Base-by-base conservation (phyloP, 257 asterid genomes). In the Solanum virginianum region DNA sequence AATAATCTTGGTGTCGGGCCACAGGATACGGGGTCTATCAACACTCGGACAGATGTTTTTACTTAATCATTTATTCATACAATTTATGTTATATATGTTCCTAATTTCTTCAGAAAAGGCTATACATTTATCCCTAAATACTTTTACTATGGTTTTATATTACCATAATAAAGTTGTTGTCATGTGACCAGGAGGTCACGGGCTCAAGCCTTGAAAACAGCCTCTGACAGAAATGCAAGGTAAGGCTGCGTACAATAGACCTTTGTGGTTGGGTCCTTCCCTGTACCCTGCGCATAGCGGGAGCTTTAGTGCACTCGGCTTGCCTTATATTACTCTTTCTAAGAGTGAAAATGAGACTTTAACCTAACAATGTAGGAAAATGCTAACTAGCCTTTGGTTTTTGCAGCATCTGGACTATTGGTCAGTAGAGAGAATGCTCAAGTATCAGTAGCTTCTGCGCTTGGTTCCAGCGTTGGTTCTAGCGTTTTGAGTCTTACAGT, bases 391-490 rank as follows among this genome's bases (percentile, higher is more conserved):
- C 17, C 12, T 47, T 47, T 57, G 68, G 8, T 77, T 51, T 72
- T 66, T 90, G 80, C 85, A 90, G 92, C 83, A 36, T 87, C 90
- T 49, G 90, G 90, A 32, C 88, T 88, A 72, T 81, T 88, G 26
- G 66, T 62, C 47, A 85, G 69, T 84, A 90, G 80, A 86, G 92
- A 88, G 82, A 45, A 49, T 18, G 90, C 92, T 68, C 89, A 84
- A 85, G 71, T 63, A 17, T 81, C 80, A 11, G 91, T 87, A 69
- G 86, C 92, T 7, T 88, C 81, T 10, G 89, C 87, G 69, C 88
- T 88, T 17, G 92, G 91, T 4, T 82, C 83, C 0, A 88, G 85
- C 18, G 90, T 87, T 16, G 90, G 90, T 41, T 88, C 92, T 12
- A 88, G 89, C 10, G 90, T 87, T 18, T 84, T 87, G 10, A 87